Evolutionary conservation across 768 basidiomycete species (phyloP), one percentile per base, ranked within the genome.

Genomic region (Nidula microcarpa): DNA sequence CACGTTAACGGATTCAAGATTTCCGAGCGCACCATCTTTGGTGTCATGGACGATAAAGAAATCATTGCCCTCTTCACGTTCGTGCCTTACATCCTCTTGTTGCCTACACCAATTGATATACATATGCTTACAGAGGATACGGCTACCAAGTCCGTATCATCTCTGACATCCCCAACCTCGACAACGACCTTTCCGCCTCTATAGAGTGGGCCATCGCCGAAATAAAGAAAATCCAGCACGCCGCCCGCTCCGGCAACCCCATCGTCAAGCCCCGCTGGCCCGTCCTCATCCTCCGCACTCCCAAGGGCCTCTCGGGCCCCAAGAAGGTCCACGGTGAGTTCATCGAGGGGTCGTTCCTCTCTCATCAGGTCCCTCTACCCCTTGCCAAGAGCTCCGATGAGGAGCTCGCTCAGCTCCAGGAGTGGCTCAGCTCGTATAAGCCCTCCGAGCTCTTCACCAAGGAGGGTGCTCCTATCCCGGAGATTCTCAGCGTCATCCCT

Each of bases 261-360:
- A 83, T 91, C 56, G 74, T 84, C 49, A 94, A 94, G 73, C 94
- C 94, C n/a, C 80, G 90, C 43, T 95, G 91, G 91, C 94, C 94
- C 3, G 79, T 94, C 64, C 73, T 97, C 56, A 80, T 94, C 61
- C 77, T 95, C 44, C 83, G 93, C 43, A 91, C 91, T 1, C 91
- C 92, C 8, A 96, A 96, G 70, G 87, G 91, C 23, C 84, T 80
- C 74, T 75, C 84, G 5, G 86, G 88, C 4, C 90, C 91, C 1
- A 84, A 84, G 57, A 57, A 69, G 17, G 64, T 89, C 32, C 75
- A 82, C 49, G 89, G 84, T n/a, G 81, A 89, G 55, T 81, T 79
- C 53, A 79, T 94, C 49, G 89, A 91, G 62, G 89, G 88, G 44
- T 89, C 87, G 17, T 95, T 88, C 79, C 83, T 78, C 54, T 79